Evolutionary conservation across 1,139 yeast species (phyloP).

Genomic region (Candida sanyaensis): DNA sequence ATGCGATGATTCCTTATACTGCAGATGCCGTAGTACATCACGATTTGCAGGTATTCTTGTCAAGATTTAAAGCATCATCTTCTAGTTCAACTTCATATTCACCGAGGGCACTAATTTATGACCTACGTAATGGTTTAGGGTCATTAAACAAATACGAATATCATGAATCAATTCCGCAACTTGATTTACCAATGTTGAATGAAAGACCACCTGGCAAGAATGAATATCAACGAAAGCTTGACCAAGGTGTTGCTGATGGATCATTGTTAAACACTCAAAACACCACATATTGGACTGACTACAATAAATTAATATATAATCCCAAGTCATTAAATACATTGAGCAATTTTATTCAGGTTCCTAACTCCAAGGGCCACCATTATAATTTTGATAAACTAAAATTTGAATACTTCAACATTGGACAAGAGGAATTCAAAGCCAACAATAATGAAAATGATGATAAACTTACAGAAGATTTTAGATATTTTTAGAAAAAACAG

Average conservation of each 20-base stretch:
- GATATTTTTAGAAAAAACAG: constrained; percentile 77
- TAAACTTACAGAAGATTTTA: constrained; percentile 44
- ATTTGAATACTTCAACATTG: constrained; percentile 29
- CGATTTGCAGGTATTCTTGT: constrained; percentile 31
- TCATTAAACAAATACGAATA: constrained; percentile 57
- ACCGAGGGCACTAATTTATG: constrained; percentile 83
- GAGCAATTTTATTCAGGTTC: constrained; percentile 45
- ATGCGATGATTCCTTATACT: constrained; percentile 59
- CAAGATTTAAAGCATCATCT: constrained; percentile 41
- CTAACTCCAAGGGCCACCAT: constrained; percentile 24
- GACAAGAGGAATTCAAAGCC: constrained; percentile 28
- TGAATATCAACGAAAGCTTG: constrained; percentile 64
- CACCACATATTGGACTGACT: constrained; percentile 81
- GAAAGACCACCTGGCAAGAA: constrained; percentile 33
- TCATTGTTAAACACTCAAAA: constrained; percentile 36
- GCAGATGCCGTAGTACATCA: constrained; percentile 28
- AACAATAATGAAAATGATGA: constrained; percentile 11
- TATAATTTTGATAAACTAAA: constrained; percentile 29
- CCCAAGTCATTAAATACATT: constrained; percentile 61
- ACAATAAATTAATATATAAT: constrained; percentile 63
- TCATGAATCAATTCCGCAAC: constrained; percentile 23
- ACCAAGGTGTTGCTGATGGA: constrained; percentile 35
- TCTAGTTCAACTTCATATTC: constrained; percentile 53
- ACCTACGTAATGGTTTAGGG: constrained; percentile 67
- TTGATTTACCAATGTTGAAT: constrained; percentile 6